These are phyloP conservation scores for Exophiala lecanii-corni DNA, from an alignment of 2,329 filamentous ascomycete species.

Conservation along the genomic window DNA sequence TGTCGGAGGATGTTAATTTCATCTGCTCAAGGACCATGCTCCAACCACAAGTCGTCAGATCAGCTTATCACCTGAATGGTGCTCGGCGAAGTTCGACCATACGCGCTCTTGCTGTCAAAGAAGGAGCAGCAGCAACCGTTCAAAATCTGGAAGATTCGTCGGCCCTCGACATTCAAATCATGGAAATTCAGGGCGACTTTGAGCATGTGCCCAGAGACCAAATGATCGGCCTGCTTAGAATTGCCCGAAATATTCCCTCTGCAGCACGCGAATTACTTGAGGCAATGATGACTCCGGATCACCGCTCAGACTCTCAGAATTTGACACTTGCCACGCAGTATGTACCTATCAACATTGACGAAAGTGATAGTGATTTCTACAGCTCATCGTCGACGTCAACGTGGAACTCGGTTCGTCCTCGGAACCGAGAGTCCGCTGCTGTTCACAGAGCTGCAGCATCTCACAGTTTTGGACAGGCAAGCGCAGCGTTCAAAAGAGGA, in stretches of 20 bases:
- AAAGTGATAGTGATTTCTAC: slow-evolving; percentile 22
- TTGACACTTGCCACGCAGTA: slow-evolving; percentile 39
- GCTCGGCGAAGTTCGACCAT: slow-evolving; percentile 55
- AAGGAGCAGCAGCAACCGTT: slow-evolving; percentile 36
- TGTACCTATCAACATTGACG: slow-evolving; percentile 33
- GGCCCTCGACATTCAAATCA: slow-evolving; percentile 44
- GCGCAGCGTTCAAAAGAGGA: slow-evolving; percentile 54
- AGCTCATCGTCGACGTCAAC: slow-evolving; percentile 7
- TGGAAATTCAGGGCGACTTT: slow-evolving; percentile 53
- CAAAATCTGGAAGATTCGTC: slow-evolving; percentile 37
- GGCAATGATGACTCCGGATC: slow-evolving; percentile 43
- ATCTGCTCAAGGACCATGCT: slow-evolving; percentile 49
- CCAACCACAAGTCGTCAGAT: slow-evolving; percentile 46
- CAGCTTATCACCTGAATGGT: slow-evolving; percentile 55
- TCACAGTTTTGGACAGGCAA: slow-evolving; percentile 54
- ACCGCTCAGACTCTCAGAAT: background rate
- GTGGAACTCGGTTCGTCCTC: slow-evolving; percentile 2
- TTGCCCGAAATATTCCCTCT: slow-evolving; percentile 54
- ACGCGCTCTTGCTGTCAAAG: slow-evolving; percentile 46
- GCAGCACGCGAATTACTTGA: slow-evolving; percentile 58
- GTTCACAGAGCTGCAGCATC: slow-evolving; percentile 45
- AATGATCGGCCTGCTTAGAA: slow-evolving; percentile 49
- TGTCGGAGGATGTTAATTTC: slow-evolving; percentile 56
- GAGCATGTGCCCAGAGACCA: slow-evolving; percentile 46
- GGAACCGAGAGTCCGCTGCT: slow-evolving; percentile 36